phyloP scores from a whole-genome alignment of 2,329 filamentous ascomycete species.

The Xylaria sp. region DNA sequence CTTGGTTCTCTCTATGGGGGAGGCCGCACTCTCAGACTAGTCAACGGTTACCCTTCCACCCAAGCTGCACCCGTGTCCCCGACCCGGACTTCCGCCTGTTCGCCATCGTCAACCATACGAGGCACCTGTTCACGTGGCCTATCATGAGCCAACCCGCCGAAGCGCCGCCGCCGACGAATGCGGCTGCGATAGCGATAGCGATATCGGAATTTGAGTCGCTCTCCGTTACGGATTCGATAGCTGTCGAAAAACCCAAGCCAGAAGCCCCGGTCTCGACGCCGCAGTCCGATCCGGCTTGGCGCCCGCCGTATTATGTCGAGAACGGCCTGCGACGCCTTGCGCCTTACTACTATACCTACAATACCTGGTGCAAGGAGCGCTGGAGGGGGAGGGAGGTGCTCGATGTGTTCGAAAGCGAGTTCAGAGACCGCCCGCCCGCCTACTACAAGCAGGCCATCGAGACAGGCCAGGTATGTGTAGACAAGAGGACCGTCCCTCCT shows the following conservation, averaged over 20 bases:
- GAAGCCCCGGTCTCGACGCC: slow-evolving; percentile 32
- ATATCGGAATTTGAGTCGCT: slow-evolving; percentile 27
- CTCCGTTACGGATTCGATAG: slow-evolving; percentile 15
- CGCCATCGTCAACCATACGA: slow-evolving; percentile 1
- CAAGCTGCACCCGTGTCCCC: not conserved
- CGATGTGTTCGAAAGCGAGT: slow-evolving; percentile 90
- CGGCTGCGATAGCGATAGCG: slow-evolving; percentile 15
- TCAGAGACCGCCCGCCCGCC: slow-evolving; percentile 81
- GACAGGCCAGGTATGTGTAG: slow-evolving; percentile 77
- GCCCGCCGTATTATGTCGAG: slow-evolving; percentile 79
- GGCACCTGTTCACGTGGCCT: slow-evolving; percentile 9
- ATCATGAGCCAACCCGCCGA: slow-evolving; percentile 30
- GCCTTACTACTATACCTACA: slow-evolving; percentile 93
- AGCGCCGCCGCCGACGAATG: slow-evolving; percentile 9
- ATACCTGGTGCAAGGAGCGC: slow-evolving; percentile 91
- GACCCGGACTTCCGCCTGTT: slow-evolving; percentile 11
- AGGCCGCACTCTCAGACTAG: not conserved
- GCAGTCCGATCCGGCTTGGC: slow-evolving; percentile 50
- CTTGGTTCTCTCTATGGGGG: not conserved
- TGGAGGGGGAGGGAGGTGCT: slow-evolving; percentile 84
- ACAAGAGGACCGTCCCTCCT: slow-evolving; percentile 72
- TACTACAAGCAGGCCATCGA: slow-evolving; percentile 91
- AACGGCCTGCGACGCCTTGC: slow-evolving; percentile 80
- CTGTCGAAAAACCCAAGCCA: not conserved
- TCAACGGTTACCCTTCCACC: not conserved